A percentile compares a stretch with the other conserved stretches of the same genome.
phyloP scores from a whole-genome alignment of 75 land plant genomes.

The Larix kaempferi region DNA sequence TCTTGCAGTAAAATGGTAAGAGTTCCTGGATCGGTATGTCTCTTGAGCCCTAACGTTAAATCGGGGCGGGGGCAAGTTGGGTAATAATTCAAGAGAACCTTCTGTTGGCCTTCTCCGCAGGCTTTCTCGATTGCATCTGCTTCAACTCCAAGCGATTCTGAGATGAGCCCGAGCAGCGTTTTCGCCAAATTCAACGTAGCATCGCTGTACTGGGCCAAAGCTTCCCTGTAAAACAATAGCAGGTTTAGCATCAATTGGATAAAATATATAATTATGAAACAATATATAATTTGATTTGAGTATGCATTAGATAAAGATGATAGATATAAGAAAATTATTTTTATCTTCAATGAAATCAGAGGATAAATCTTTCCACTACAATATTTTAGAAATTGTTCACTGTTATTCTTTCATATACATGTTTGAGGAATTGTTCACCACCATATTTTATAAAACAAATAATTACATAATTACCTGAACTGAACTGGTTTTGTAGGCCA shows the following conservation, averaged over 20 bases:
- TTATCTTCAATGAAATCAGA: too few species aligned
- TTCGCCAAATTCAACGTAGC: not conserved
- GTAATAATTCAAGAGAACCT: slow-evolving; percentile 21
- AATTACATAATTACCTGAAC: too few species aligned
- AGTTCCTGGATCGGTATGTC: slow-evolving; percentile 65
- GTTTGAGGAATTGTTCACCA: too few species aligned
- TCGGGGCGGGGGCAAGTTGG: slow-evolving; percentile 66
- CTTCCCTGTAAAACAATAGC: not conserved
- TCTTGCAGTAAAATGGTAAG: slow-evolving; percentile 67
- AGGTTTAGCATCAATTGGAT: too few species aligned
- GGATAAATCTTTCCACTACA: too few species aligned
- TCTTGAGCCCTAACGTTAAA: slow-evolving; percentile 57
- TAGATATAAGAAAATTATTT: too few species aligned
- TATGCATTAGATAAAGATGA: too few species aligned
- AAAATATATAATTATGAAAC: too few species aligned
- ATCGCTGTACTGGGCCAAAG: not conserved
- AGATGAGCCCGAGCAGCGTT: not conserved
- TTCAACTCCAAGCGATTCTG: slow-evolving; percentile 25
- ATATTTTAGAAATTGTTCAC: too few species aligned
- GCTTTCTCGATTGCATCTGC: slow-evolving; percentile 14
- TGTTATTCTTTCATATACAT: too few species aligned
- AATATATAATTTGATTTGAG: too few species aligned
- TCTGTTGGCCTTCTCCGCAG: slow-evolving; percentile 14
- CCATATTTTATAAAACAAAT: too few species aligned
- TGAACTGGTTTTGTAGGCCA: not conserved